Evolutionary conservation across 305 asterid genomes (phyloP).

Genomic region (Striga hermonthica): DNA sequence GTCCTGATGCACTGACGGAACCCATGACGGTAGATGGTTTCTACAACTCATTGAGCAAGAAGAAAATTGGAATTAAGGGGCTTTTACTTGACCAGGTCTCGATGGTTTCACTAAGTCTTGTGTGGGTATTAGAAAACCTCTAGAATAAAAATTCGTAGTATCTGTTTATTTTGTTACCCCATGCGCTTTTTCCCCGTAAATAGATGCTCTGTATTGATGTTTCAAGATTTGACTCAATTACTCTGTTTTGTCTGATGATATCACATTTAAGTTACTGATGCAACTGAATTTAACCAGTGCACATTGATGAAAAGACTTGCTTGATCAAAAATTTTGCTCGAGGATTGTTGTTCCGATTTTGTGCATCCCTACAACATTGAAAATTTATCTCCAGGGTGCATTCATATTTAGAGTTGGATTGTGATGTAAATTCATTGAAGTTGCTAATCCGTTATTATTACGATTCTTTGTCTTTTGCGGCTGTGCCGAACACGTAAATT

Average conservation of each 20-base stretch:
- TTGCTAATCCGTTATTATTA: neutral
- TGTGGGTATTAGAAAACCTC: constrained; percentile 11
- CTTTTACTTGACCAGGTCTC: constrained; percentile 95
- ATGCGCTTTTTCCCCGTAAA: neutral
- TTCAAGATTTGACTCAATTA: constrained; percentile 5
- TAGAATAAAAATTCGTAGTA: constrained; percentile 1
- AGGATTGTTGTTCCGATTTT: neutral
- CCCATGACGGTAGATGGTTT: constrained; percentile 67
- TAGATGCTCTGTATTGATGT: constrained; percentile 19
- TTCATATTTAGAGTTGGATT: neutral
- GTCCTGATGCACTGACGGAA: constrained; percentile 87
- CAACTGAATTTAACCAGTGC: constrained; percentile 3
- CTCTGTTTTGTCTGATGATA: constrained; percentile 4
- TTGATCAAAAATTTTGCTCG: neutral
- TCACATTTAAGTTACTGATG: constrained; percentile 16
- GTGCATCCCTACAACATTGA: neutral
- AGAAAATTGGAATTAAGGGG: constrained; percentile 87
- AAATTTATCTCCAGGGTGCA: neutral
- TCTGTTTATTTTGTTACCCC: constrained; percentile 20
- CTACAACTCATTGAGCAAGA: constrained; percentile 58
- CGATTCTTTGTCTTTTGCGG: neutral
- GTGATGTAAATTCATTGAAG: neutral
- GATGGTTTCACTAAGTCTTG: constrained; percentile 24
- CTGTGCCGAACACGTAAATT: constrained; percentile 7
- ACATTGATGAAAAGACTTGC: constrained; percentile 4